These are phyloP conservation scores for Aureobasidium leucospermi DNA, from an alignment of 2,329 filamentous ascomycete species.

Conservation along the genomic window DNA sequence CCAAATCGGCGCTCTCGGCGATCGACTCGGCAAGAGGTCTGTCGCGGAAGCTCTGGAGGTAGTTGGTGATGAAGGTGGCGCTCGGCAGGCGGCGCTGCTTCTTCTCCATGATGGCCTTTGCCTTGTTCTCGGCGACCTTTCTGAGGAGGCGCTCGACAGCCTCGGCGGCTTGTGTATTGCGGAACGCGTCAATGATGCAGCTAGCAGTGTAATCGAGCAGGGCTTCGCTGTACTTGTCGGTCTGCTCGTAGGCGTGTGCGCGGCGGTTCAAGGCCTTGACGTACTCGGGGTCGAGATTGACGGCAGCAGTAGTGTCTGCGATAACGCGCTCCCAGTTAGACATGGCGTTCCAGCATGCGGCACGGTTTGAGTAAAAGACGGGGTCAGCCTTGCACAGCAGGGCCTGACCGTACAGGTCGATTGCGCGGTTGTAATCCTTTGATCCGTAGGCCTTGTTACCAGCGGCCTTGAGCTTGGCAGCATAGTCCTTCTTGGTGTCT, in stretches of 20 bases:
- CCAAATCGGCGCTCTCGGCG: slow-evolving; percentile 71
- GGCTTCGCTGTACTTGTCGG: slow-evolving; percentile 84
- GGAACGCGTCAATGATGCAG: slow-evolving; percentile 97
- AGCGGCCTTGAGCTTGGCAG: slow-evolving; percentile 84
- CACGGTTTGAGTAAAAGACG: slow-evolving; percentile 98
- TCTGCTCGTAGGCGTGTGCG: slow-evolving; percentile 93
- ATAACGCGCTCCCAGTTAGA: slow-evolving; percentile 93
- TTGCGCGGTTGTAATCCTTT: slow-evolving; percentile 90
- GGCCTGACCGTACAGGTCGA: slow-evolving; percentile 90
- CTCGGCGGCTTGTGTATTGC: slow-evolving; percentile 80
- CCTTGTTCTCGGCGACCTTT: slow-evolving; percentile 93
- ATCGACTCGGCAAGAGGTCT: slow-evolving; percentile 73
- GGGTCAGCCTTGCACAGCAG: slow-evolving; percentile 96
- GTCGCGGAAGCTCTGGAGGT: slow-evolving; percentile 93
- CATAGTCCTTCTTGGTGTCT: slow-evolving; percentile 75
- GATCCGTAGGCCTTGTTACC: slow-evolving; percentile 94
- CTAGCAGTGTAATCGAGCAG: slow-evolving; percentile 96
- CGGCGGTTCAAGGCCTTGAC: slow-evolving; percentile 96
- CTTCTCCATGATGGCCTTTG: slow-evolving; percentile 73
- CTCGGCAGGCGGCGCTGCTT: slow-evolving; percentile 85
- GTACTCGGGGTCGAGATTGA: slow-evolving; percentile 90
- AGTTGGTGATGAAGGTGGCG: slow-evolving; percentile 95
- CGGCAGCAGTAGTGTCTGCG: slow-evolving; percentile 90
- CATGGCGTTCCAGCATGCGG: slow-evolving; percentile 92
- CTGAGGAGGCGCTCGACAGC: slow-evolving; percentile 90